Evolutionary conservation across 306 rosid genomes (phyloP).

Genomic region (Casuarina glauca): DNA sequence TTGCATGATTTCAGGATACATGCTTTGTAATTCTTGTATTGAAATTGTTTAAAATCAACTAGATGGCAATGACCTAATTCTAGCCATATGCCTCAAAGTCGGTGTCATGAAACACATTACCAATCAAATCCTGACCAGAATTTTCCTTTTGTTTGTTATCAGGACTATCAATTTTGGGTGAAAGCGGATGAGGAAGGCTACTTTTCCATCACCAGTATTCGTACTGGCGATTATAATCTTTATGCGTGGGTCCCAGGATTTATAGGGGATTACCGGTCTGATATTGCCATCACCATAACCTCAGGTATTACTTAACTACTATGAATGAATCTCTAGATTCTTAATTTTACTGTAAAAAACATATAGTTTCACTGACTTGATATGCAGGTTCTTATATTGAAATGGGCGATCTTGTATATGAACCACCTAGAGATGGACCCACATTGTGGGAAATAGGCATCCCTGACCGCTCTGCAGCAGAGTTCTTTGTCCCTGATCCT

Average conservation of each 20-base stretch:
- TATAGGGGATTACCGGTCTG: constrained; percentile 71
- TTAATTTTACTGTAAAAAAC: not conserved
- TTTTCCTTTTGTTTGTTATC: constrained; percentile 12
- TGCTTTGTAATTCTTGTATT: not conserved
- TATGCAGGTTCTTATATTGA: constrained; percentile 52
- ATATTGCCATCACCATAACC: constrained; percentile 48
- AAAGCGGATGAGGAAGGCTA: constrained; percentile 67
- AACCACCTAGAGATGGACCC: constrained; percentile 83
- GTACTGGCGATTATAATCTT: constrained; percentile 55
- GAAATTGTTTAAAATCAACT: not conserved
- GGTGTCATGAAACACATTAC: constrained; percentile 4
- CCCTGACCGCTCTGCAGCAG: constrained; percentile 90
- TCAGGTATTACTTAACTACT: constrained; percentile 47
- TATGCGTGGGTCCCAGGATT: constrained; percentile 85
- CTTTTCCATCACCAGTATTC: constrained; percentile 55
- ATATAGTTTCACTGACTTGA: constrained; percentile 17
- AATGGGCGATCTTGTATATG: constrained; percentile 63
- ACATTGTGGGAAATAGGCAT: constrained; percentile 95
- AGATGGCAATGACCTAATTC: not conserved
- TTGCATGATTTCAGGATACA: not conserved
- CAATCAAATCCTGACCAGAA: not conserved
- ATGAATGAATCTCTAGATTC: constrained; percentile 1
- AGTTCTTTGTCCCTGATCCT: constrained; percentile 83
- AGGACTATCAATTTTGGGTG: constrained; percentile 90
- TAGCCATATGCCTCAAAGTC: not conserved